phyloP scores from a whole-genome alignment of 768 basidiomycete species.

The Boletus barrowsii region DNA sequence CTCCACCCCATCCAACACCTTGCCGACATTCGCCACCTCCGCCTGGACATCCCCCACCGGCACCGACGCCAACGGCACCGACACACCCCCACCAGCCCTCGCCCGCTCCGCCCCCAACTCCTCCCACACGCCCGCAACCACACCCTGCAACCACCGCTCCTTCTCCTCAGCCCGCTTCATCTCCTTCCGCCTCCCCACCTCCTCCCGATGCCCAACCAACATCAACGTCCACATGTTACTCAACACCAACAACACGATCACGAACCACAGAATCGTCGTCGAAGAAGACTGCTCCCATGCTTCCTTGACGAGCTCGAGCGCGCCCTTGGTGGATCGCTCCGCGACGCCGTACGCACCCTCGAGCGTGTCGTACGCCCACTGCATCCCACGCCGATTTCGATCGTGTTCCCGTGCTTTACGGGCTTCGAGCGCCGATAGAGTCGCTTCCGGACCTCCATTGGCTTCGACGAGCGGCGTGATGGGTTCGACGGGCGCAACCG shows the following conservation, averaged over 20 bases:
- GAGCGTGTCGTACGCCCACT: constrained; percentile 88
- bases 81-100: constrained; percentile 11
- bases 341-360: constrained; percentile 74
- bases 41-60: constrained; percentile 37
- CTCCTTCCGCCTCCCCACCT: constrained; percentile 44
- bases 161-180: constrained; percentile 58
- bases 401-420: constrained; percentile 62
- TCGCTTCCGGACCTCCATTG: constrained; percentile 6
- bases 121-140: constrained; percentile 70
- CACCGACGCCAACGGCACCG: constrained; percentile 16
- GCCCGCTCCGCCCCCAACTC: constrained; percentile 54
- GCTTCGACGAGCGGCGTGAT: constrained; percentile 26
- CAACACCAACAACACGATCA: constrained; percentile 69
- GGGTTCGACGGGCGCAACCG: constrained; percentile 46
- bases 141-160: constrained; percentile 72
- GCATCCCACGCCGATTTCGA: constrained; percentile 67
- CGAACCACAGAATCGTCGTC: constrained; percentile 68
- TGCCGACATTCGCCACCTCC: constrained; percentile 47
- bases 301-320: constrained; percentile 74
- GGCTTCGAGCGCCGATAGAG: constrained; percentile 11
- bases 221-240: constrained; percentile 74
- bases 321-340: constrained; percentile 62
- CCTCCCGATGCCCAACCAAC: constrained; percentile 47
- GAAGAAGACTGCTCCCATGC: constrained; percentile 76
- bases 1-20: constrained; percentile 56